Evolutionary conservation across 306 rosid genomes (phyloP).

Genomic region (Pterocarpus santalinus): DNA sequence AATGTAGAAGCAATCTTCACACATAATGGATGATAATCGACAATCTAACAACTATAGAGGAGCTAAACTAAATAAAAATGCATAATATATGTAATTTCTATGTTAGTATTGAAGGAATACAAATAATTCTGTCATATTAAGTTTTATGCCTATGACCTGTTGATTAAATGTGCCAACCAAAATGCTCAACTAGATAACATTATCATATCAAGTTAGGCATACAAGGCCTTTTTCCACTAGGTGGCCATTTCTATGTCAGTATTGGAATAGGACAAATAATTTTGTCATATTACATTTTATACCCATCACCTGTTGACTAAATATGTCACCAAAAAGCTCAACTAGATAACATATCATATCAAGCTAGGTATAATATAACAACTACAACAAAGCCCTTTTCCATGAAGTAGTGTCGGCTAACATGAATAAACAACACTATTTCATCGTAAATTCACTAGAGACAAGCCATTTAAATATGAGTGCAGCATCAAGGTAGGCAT

Average conservation of each 20-base stretch:
- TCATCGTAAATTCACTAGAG: not conserved
- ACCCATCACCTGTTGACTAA: not conserved
- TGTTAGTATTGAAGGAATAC: slow-evolving; percentile 4
- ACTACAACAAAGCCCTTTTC: not conserved
- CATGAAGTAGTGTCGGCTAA: not conserved
- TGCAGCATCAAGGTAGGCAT: not conserved
- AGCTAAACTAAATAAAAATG: slow-evolving; percentile 1
- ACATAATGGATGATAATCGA: slow-evolving; percentile 11
- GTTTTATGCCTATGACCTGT: not conserved
- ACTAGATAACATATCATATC: too few relatives aligned
- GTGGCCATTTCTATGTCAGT: not conserved
- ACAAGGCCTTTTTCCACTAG: too few relatives aligned
- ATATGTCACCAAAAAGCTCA: too few relatives aligned
- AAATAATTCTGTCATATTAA: not conserved
- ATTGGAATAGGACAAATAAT: slow-evolving; percentile 4
- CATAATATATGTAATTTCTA: not conserved
- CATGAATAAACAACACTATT: not conserved
- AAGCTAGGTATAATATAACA: not conserved
- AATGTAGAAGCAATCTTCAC: slow-evolving; percentile 15
- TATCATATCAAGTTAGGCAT: not conserved
- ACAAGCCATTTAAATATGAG: not conserved
- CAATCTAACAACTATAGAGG: slow-evolving; percentile 5
- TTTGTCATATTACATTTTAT: not conserved
- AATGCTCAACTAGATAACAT: slow-evolving; percentile 31
- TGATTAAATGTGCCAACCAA: slow-evolving; percentile 10